Percentiles rank a stretch among this genome's conserved stretches.
phyloP scores from a whole-genome alignment of 164 flowering plant species.

The Houttuynia cordata region DNA sequence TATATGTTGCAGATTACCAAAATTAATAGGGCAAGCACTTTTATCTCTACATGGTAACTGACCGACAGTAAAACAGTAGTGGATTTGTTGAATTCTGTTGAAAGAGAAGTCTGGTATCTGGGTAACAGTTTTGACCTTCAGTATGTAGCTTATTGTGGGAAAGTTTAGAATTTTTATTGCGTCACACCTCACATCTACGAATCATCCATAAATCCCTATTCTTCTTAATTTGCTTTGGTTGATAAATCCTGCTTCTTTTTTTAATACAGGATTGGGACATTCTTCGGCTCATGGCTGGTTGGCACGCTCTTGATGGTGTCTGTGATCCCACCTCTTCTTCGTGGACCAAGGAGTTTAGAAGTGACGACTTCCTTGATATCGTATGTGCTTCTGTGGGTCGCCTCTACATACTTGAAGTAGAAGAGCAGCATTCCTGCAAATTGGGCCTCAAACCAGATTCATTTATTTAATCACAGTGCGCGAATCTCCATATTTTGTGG shows the following conservation, averaged over 20 bases:
- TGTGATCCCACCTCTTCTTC: slow-evolving; percentile 71
- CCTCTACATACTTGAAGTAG: slow-evolving; percentile 70
- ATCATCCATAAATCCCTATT: background rate
- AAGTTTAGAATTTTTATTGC: background rate
- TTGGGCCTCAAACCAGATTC: too few relatives aligned
- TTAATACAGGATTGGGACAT: slow-evolving; percentile 77
- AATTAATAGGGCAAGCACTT: background rate
- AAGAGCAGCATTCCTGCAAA: background rate
- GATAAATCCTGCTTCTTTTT: background rate
- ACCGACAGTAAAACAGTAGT: too few relatives aligned
- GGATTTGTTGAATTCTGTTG: background rate
- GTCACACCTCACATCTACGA: too few relatives aligned
- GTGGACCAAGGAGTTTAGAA: slow-evolving; percentile 79
- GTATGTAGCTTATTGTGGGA: background rate
- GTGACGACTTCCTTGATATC: slow-evolving; percentile 65
- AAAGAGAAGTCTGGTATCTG: background rate
- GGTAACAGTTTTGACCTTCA: background rate
- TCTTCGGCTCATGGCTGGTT: slow-evolving; percentile 73
- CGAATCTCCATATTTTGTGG: too few relatives aligned
- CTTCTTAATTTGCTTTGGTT: background rate
- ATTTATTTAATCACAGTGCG: too few relatives aligned
- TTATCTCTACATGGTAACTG: background rate
- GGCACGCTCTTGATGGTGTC: slow-evolving; percentile 96
- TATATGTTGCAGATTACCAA: background rate
- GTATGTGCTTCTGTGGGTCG: slow-evolving; percentile 78